phyloP scores from a whole-genome alignment of 2,329 filamentous ascomycete species.

The Alternaria angustiovoidea region DNA sequence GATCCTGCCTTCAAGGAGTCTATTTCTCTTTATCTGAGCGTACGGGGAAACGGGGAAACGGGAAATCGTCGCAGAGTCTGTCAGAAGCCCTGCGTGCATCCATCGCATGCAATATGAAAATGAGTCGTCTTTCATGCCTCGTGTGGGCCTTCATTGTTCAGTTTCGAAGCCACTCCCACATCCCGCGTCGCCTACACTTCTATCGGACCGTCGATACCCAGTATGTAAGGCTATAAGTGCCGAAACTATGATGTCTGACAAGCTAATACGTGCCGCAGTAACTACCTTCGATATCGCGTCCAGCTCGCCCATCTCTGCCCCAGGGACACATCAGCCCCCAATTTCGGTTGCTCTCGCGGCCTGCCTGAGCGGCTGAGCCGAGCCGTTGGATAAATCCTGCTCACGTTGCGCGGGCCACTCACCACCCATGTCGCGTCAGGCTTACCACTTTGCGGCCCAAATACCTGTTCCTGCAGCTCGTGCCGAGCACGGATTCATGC shows the following conservation, averaged over 20 bases:
- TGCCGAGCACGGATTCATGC: constrained; percentile 11
- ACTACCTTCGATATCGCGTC: not conserved
- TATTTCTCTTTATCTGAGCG: not conserved
- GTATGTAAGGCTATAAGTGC: constrained; percentile 2
- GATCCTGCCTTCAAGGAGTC: not conserved
- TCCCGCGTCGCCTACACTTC: not conserved
- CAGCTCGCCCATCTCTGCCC: not conserved
- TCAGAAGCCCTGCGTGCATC: not conserved
- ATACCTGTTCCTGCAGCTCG: constrained; percentile 14
- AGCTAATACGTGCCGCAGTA: not conserved
- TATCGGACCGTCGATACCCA: constrained; percentile 4
- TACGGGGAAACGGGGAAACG: not conserved
- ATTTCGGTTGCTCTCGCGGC: constrained; percentile 13
- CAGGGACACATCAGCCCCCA: not conserved
- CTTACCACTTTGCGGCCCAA: constrained; percentile 8
- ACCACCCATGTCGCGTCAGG: not conserved
- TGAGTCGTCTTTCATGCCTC: constrained; percentile 4
- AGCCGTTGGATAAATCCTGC: constrained; percentile 9
- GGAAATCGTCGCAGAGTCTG: not conserved
- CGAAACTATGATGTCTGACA: not conserved
- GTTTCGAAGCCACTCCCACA: not conserved
- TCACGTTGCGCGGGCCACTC: not conserved
- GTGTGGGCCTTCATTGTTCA: not conserved
- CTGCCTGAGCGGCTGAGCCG: constrained; percentile 1
- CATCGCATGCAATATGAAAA: not conserved